These are phyloP conservation scores for Schwanniomyces pseudopolymorphus DNA, from an alignment of 805 yeast species.

Conservation along the genomic window DNA sequence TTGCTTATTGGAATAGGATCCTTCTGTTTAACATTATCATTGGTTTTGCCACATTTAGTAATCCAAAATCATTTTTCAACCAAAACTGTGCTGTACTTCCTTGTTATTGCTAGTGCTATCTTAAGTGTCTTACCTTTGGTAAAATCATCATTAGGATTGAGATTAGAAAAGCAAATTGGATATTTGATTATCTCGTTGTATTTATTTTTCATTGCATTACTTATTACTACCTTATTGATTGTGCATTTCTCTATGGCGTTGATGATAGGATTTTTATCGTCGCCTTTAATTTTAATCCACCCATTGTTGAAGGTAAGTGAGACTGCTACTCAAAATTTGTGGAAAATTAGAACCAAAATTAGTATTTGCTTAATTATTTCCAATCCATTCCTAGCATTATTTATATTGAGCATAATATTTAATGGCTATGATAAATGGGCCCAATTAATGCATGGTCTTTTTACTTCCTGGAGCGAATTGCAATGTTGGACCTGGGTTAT, in stretches of 20 bases:
- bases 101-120: constrained; percentile 11
- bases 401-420: constrained; percentile 23
- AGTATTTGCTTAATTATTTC: constrained; percentile 39
- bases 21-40: constrained; percentile 16
- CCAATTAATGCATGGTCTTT: constrained; percentile 49
- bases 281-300: constrained; percentile 70
- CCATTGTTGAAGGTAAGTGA: constrained; percentile 20
- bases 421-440: constrained; percentile 33
- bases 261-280: constrained; percentile 62
- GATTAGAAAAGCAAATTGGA: constrained; percentile 19
- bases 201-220: constrained; percentile 57
- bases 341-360: constrained; percentile 20
- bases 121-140: constrained; percentile 16
- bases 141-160: constrained; percentile 5
- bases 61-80: constrained; percentile 1
- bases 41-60: constrained; percentile 21
- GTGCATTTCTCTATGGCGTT: constrained; percentile 84
- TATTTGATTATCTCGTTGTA: constrained; percentile 46
- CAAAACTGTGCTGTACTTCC: constrained; percentile 15
- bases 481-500: constrained; percentile 88
- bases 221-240: constrained; percentile 71
- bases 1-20: constrained; percentile 25
- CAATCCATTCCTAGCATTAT: constrained; percentile 49
- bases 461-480: constrained; percentile 63
- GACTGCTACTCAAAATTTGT: neutral